Conservation (phyloP, 2,329 filamentous ascomycete genomes). For the Colletotrichum scovillei region DNA sequence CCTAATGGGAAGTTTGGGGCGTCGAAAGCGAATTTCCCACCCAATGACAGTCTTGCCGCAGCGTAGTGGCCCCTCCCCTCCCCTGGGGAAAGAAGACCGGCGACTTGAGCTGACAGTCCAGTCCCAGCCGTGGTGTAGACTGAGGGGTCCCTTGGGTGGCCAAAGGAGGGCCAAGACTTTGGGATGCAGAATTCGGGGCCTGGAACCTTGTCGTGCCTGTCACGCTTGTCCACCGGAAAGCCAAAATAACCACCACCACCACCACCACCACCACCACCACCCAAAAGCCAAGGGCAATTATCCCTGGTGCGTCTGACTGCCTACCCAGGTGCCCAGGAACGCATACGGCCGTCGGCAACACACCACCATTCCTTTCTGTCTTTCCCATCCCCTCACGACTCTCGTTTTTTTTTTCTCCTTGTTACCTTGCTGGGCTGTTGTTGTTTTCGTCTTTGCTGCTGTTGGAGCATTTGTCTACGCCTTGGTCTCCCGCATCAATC, state of each 20-base stretch:
- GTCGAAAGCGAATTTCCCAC: not conserved
- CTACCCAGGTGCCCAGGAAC: not conserved
- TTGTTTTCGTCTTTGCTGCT: not conserved
- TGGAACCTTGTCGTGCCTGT: constrained; percentile 8
- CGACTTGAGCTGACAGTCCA: not conserved
- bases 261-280: not conserved
- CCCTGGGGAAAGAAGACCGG: not conserved
- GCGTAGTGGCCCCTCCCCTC: constrained; percentile 2
- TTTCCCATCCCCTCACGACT: constrained; percentile 4
- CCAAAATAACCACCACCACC: not conserved
- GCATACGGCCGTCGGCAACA: not conserved
- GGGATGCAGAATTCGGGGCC: constrained; percentile 1
- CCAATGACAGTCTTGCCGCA: constrained; percentile 5
- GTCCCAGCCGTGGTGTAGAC: not conserved
- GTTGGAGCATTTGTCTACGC: not conserved
- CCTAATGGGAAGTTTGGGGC: not conserved
- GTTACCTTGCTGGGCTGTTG: not conserved
- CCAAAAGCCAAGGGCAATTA: not conserved
- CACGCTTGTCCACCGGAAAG: not conserved
- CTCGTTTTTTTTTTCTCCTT: constrained; percentile 7
- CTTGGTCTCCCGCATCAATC: not conserved
- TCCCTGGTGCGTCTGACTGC: not conserved
- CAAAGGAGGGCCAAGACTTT: not conserved
- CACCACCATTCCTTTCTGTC: not conserved
- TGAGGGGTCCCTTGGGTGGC: not conserved